Evolutionary conservation across 129 eudicot species (phyloP), one percentile per base, ranked within the genome.

Genomic region (Deinandra increscens): DNA sequence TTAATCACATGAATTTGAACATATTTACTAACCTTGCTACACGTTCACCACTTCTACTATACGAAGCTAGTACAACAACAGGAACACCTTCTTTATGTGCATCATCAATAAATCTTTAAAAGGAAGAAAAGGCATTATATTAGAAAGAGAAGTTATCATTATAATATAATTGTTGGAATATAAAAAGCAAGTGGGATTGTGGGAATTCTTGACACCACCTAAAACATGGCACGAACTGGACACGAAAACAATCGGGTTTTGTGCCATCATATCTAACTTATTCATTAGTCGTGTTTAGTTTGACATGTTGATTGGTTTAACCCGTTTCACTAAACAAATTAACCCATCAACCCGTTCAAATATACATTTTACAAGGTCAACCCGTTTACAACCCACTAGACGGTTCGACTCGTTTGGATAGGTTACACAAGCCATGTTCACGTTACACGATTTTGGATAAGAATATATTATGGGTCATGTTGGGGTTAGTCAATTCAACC

Each of bases 41-140:
- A 53, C 86, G 85, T 58, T 92, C 98, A 19, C 96, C 91, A 65
- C 67, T 72, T 70, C 61, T 73, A 60, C 96, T 81, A 75, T 84
- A 84, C 44, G 98, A 75, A 70, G 95, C 79, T 78, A 92, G 75
- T 41, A 89, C 66, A 36, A 82, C 82, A 43, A 92, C 85, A 6
- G 91, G 87, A 22, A 92, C 70, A 14, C 86, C 95, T 75, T 86
- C 95, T 75, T 75, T 54, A 74, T 34, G 80, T 41, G 98, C 96
- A 69, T 83, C 86, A 49, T 92, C 90, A 71, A 92, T 89, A 76
- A 92, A 92, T 3, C 98, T 92, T 81, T 33, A 67, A 68, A 66
- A 48, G 56, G 44, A 64, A 74, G 54, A 68, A 36, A 66, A 17
- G 23, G 3, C 42, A 26, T 56, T 50, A 31, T 36, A 11, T 36